Percentiles rank a stretch among this genome's conserved stretches.
These are phyloP conservation scores for Eutrema japonicum DNA, from an alignment of 345 rosid species.

Conservation along the genomic window DNA sequence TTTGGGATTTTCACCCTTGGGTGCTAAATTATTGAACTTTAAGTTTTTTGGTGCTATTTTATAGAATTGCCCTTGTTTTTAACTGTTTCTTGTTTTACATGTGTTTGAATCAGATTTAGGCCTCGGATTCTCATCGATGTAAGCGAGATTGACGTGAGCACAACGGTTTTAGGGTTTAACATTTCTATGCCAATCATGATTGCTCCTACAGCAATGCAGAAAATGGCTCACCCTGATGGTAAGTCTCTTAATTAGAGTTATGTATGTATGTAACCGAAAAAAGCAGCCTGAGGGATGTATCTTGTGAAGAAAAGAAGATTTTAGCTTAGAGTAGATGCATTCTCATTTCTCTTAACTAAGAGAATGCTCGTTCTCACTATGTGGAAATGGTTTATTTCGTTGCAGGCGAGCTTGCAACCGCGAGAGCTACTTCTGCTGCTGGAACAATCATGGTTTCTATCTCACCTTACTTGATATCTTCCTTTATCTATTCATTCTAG, in stretches of 20 bases:
- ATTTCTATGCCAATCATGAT: constrained; percentile 96
- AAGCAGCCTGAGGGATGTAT: not conserved
- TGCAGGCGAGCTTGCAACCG: constrained; percentile 93
- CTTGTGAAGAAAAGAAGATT: not conserved
- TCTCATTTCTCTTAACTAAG: not conserved
- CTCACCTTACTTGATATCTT: not conserved
- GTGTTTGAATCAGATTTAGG: constrained; percentile 62
- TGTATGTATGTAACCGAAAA: not conserved
- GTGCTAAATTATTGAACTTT: too few species aligned
- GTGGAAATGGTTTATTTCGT: not conserved
- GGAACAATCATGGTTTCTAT: constrained; percentile 87
- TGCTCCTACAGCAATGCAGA: constrained; percentile 98
- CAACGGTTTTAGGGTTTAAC: constrained; percentile 81
- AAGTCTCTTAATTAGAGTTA: not conserved
- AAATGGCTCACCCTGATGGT: constrained; percentile 96
- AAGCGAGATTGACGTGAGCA: constrained; percentile 75
- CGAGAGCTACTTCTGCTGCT: constrained; percentile 89
- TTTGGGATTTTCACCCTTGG: too few species aligned
- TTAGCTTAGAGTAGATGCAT: not conserved
- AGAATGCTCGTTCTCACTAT: not conserved
- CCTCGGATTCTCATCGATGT: constrained; percentile 92
- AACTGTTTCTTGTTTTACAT: not conserved
- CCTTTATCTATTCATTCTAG: not conserved
- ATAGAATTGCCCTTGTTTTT: too few species aligned
- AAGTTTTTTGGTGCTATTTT: too few species aligned